Conservation (phyloP, 148 eudicot genomes). For the Silene latifolia region DNA sequence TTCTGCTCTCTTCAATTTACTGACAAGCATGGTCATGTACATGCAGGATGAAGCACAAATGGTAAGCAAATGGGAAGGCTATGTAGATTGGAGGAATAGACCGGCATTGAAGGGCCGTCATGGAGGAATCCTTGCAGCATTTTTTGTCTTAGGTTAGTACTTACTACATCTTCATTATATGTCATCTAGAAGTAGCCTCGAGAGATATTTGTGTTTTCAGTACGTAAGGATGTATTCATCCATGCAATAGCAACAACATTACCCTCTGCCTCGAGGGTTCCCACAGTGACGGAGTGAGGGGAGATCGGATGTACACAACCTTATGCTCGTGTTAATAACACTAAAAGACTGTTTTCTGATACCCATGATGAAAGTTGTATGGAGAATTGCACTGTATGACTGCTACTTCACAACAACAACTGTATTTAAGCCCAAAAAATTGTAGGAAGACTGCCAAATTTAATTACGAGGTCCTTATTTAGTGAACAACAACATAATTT, state of each 20-base stretch:
- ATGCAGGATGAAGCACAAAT: conserved; percentile 42
- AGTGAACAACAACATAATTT: not conserved
- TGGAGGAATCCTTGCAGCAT: conserved; percentile 66
- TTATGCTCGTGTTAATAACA: not conserved
- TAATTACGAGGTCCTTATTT: not conserved
- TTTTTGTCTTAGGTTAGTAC: conserved; percentile 56
- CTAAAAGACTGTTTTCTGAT: not conserved
- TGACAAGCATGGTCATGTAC: conserved; percentile 4
- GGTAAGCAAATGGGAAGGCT: conserved; percentile 48
- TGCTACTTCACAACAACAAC: too few species aligned
- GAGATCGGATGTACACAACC: not conserved
- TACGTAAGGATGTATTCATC: not conserved
- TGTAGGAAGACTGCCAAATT: not conserved
- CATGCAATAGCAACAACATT: not conserved
- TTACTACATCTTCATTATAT: not conserved
- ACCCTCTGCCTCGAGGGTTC: not conserved
- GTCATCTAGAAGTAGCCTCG: too few species aligned
- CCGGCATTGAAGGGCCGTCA: conserved; percentile 64
- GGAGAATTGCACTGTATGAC: not conserved
- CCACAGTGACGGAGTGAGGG: not conserved
- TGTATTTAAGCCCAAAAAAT: not conserved
- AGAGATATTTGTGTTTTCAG: not conserved
- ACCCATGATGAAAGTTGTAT: not conserved
- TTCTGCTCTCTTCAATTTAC: not conserved
- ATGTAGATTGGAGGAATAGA: conserved; percentile 59